Evolutionary conservation across 2,329 filamentous ascomycete genomes (phyloP), one percentile per base, ranked within the genome.

Genomic region (Teratosphaeriaceae sp.): DNA sequence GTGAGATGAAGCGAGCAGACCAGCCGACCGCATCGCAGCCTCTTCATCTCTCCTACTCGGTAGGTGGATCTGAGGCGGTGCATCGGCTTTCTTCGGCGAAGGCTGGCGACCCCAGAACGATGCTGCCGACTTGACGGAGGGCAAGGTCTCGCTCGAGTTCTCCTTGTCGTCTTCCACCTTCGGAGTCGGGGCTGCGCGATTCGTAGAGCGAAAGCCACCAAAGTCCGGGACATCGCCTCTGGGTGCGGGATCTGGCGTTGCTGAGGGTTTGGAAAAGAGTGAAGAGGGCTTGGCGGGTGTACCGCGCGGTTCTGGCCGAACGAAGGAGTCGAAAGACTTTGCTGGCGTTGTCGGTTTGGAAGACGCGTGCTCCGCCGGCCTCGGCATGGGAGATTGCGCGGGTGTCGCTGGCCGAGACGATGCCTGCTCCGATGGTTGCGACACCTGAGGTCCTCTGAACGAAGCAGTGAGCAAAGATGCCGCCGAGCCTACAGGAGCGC

Each of bases 21-120:
- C 71, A 41, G 72, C 71, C 46, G 67, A 67, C 26, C 68, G 58
- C 65, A 71, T 68, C 4, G 70, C 71, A 42, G 66, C 66, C 47
- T 72, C 66, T 50, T 76, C 72, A 44, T 77, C 74, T 40, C 66
- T 68, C 45, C 63, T 66, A 2, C 70, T 75, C 1, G 73, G 72
- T 11, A 76, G 59, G 49, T 72, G 73, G 54, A 75, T 54, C 39
- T 52, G 50, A 6, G 51, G 39, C 15, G 54, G 38, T 18, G 44
- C 31, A 5, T 47, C 52, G n/a, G 31, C 33, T 38, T 55, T 51
- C 16, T 50, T 42, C 20, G 53, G 48, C 18, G 46, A 49, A n/a
- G 57, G 38, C 31, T 47, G 50, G 16, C 48, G 46, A 16, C 65
- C 65, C 71, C 71, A 74, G 19, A 67, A 49, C 3, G 67, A 60